A percentile compares a stretch with the other conserved stretches of the same genome.
Evolutionary conservation across 2,329 filamentous ascomycete genomes (phyloP).

Genomic region (Ophiostoma montium): DNA sequence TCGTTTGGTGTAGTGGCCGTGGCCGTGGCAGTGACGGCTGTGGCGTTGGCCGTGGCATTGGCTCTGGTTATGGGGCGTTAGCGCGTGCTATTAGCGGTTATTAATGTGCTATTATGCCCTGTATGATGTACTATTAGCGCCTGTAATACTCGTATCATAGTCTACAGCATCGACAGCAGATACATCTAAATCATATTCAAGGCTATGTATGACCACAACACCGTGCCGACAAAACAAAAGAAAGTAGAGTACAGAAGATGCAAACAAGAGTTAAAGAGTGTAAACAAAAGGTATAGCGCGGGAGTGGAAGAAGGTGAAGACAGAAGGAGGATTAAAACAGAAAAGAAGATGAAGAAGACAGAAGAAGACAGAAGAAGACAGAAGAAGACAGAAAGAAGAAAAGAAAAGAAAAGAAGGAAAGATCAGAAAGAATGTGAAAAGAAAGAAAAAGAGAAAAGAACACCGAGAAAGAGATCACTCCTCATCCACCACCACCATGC

Average conservation of each 20-base stretch:
- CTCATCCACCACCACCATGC: slow-evolving; percentile 42
- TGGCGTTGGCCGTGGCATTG: not conserved
- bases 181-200: not conserved
- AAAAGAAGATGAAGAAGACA: not conserved
- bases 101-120: too few species aligned
- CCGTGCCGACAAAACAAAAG: not conserved
- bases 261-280: too few species aligned
- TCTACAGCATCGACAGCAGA: too few species aligned
- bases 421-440: not conserved
- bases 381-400: not conserved
- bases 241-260: not conserved
- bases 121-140: too few species aligned
- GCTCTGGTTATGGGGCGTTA: too few species aligned
- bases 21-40: not conserved
- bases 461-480: slow-evolving; percentile 22
- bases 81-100: too few species aligned
- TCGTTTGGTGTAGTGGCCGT: not conserved
- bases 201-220: not conserved
- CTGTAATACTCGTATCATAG: too few species aligned
- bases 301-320: not conserved
- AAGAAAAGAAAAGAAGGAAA: not conserved
- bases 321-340: not conserved
- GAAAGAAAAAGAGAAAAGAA: not conserved
- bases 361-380: not conserved
- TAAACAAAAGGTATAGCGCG: too few species aligned